These are phyloP conservation scores for Calonectria pseudoreteaudii DNA, from an alignment of 2,329 filamentous ascomycete genomes.

Conservation along the genomic window DNA sequence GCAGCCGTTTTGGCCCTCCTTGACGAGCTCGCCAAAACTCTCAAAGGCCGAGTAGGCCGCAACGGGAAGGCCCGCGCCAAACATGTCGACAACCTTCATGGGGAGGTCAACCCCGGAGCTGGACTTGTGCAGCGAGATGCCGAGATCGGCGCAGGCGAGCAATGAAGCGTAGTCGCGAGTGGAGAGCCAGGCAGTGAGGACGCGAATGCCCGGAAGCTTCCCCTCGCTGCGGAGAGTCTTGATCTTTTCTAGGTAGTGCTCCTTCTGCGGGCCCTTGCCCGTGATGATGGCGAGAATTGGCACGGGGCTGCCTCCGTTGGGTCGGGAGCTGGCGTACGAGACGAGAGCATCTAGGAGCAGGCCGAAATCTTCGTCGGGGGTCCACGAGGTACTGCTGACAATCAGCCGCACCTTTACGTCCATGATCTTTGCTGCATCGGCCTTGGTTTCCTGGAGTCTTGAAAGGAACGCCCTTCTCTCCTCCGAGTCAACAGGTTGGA, in stretches of 20 bases:
- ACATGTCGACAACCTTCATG: conserved; percentile 99
- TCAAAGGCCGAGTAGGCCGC: conserved; percentile 87
- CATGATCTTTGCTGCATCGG: conserved; percentile 69
- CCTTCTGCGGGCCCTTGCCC: conserved; percentile 88
- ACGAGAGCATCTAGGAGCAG: conserved; percentile 87
- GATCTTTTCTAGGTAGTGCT: conserved; percentile 78
- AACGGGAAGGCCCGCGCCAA: conserved; percentile 92
- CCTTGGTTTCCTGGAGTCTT: conserved; percentile 72
- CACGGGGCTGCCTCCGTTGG: conserved; percentile 59
- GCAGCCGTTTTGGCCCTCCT: conserved; percentile 85
- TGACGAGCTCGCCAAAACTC: conserved; percentile 91
- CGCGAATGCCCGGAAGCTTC: conserved; percentile 75
- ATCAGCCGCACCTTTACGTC: conserved; percentile 74
- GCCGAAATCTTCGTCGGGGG: conserved; percentile 93
- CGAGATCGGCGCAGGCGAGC: conserved; percentile 87
- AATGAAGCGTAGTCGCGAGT: conserved; percentile 86
- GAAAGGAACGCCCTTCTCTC: conserved; percentile 71
- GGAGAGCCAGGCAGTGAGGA: conserved; percentile 87
- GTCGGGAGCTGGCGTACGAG: conserved; percentile 69
- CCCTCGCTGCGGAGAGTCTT: conserved; percentile 68
- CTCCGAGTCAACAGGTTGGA: conserved; percentile 73
- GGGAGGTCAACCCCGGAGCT: conserved; percentile 95
- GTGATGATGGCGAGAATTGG: conserved; percentile 94
- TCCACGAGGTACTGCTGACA: conserved; percentile 97
- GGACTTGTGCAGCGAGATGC: conserved; percentile 91